Evolutionary conservation across 2,329 filamentous ascomycete species (phyloP).

Genomic region (Malbranchea cinnamomea): DNA sequence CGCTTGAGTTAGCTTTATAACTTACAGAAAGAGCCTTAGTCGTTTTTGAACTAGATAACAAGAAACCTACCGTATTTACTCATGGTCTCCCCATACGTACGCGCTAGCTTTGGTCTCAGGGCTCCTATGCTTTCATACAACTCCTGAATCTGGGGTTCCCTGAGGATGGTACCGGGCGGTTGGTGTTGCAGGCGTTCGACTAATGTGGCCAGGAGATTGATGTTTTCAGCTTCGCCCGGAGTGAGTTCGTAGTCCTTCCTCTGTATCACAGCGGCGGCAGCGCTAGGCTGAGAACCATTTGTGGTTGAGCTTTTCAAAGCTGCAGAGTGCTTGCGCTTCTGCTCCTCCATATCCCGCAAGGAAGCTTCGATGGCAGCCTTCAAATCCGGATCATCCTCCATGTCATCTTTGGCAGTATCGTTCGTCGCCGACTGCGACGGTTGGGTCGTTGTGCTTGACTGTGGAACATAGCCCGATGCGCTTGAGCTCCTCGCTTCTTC

Average conservation of each 20-base stretch:
- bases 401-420: conserved; percentile 33
- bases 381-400: conserved; percentile 84
- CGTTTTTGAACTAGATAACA: too few species aligned
- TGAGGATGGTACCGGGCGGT: conserved; percentile 84
- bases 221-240: conserved; percentile 89
- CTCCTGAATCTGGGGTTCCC: conserved; percentile 95
- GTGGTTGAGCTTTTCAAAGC: conserved; percentile 66
- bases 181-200: conserved; percentile 93
- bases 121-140: conserved; percentile 95
- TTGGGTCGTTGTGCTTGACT: conserved; percentile 30
- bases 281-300: conserved; percentile 33
- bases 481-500: conserved; percentile 73
- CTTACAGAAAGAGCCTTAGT: background rate
- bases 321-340: conserved; percentile 80
- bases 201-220: conserved; percentile 85
- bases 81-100: conserved; percentile 97
- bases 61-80: conserved; percentile 74
- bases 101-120: conserved; percentile 78
- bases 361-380: conserved; percentile 94
- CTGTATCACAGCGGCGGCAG: conserved; percentile 40
- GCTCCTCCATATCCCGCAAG: conserved; percentile 91
- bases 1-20: conserved; percentile 10
- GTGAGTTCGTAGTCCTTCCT: conserved; percentile 94
- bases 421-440: conserved; percentile 21
- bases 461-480: conserved; percentile 56